Base-by-base conservation (phyloP, 1,139 yeast genomes). In the Nakaseomyces delphensis region DNA sequence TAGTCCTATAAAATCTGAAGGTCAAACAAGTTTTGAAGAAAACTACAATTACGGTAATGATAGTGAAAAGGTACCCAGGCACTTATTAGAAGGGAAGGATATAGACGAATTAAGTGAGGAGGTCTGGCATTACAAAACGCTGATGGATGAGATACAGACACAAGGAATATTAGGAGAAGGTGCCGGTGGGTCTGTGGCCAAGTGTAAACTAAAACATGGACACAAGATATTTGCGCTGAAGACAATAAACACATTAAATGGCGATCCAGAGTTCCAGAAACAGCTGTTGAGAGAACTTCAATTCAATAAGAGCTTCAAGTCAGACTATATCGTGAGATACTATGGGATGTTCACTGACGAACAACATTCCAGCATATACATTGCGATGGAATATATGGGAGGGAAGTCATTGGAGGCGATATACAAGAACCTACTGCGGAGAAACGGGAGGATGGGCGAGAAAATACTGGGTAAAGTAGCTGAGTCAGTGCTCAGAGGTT, bases 371-470 rank as follows among this genome's bases (percentile, higher is more conserved):
- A 77, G 85, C 59, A 87, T 91, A 38, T 77, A 75, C 55, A 91
- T 91, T 28, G 89, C 96, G 36, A 91, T 91, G 97, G 98, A 91
- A 62, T 91, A 76, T 61, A 91, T 95, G 86, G 96, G 89, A 23
- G 97, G 96, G 1, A 76, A 78, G 38, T 84, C 96, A 3, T 66
- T 91, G 44, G 96, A 91, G 57, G 87, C 96, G 1, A 79, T 89
- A n/a, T 87, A 89, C 66, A 82, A 83, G 51, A 70, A 69, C 40
- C 74, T 79, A 42, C 67, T 71, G 45, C 54, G 63, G 7, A 70
- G 85, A 44, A 85, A 87, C 15, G 95, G 94, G 41, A 67, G 97
- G 45, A 83, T 91, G 33, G 89, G 95, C 48, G 98, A 91, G 59
- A 84, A 83, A 56, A 96, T 91, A 0, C 65, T 91, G 49, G 96